phyloP scores from a whole-genome alignment of 352 stramenopile species.

The Phytophthora rubi region DNA sequence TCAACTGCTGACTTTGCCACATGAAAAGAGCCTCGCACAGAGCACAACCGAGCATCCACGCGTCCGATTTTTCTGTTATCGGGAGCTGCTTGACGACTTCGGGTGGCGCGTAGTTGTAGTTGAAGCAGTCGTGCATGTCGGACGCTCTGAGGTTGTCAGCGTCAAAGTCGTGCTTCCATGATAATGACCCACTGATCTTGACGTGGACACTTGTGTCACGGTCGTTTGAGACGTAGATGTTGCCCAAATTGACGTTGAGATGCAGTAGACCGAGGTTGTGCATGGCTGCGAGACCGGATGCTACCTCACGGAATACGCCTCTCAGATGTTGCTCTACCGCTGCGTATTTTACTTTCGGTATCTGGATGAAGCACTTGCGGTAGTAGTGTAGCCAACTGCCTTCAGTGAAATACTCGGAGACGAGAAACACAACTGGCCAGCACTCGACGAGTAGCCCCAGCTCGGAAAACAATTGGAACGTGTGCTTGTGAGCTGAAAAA shows the following conservation, averaged over 20 bases:
- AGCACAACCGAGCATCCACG: slow-evolving; percentile 71
- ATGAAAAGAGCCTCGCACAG: slow-evolving; percentile 62
- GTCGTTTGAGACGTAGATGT: slow-evolving; percentile 46
- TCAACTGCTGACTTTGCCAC: slow-evolving; percentile 55
- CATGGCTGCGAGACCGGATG: slow-evolving; percentile 56
- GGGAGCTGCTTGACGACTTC: slow-evolving; percentile 40
- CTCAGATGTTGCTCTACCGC: slow-evolving; percentile 43
- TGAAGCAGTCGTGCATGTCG: slow-evolving; percentile 49
- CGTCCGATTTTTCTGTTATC: slow-evolving; percentile 57
- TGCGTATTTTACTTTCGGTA: slow-evolving; percentile 19
- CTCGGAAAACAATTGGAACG: slow-evolving; percentile 69
- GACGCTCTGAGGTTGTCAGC: slow-evolving; percentile 29
- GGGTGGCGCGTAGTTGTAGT: slow-evolving; percentile 48
- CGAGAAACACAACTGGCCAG: slow-evolving; percentile 66
- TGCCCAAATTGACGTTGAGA: slow-evolving; percentile 61
- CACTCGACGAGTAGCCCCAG: slow-evolving; percentile 65
- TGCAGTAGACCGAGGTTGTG: slow-evolving; percentile 60
- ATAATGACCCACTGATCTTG: slow-evolving; percentile 49
- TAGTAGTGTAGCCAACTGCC: slow-evolving; percentile 53
- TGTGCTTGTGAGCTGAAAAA: slow-evolving; percentile 46
- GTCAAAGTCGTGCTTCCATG: slow-evolving; percentile 54
- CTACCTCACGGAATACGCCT: slow-evolving; percentile 52
- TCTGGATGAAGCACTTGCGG: slow-evolving; percentile 10
- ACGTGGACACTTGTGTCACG: slow-evolving; percentile 20
- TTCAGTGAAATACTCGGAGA: slow-evolving; percentile 46